Conservation (phyloP, 805 yeast genomes). For the Kazachstania bromeliacearum region DNA sequence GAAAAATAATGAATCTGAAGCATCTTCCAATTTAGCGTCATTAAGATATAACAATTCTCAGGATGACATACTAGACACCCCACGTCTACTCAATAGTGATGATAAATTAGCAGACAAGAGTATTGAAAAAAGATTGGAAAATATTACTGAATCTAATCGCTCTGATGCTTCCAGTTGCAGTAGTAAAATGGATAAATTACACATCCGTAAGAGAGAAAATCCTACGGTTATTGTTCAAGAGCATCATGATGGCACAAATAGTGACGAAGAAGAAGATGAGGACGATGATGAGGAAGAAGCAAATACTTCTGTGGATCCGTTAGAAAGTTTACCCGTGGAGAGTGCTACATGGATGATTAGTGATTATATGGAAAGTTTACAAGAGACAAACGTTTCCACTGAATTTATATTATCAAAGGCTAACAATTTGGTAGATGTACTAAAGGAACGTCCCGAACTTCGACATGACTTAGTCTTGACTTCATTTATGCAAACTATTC, state of each 20-base stretch:
- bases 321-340: constrained; percentile 8
- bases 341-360: constrained; percentile 31
- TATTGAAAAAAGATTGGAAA: neutral
- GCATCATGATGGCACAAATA: neutral
- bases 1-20: constrained; percentile 4
- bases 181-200: neutral
- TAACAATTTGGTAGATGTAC: constrained; percentile 51
- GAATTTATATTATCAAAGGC: constrained; percentile 40
- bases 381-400: constrained; percentile 19
- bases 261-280: neutral
- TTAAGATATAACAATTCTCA: neutral
- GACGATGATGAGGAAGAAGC: neutral
- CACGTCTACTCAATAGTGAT: too few relatives aligned
- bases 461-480: constrained; percentile 55
- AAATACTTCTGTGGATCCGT: neutral
- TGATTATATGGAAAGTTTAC: constrained; percentile 28
- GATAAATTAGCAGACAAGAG: neutral
- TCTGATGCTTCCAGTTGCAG: neutral
- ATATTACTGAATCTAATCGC: neutral
- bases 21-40: neutral
- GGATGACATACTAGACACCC: too few relatives aligned
- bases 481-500: constrained; percentile 49
- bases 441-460: constrained; percentile 49
- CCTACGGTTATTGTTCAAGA: neutral
- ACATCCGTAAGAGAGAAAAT: neutral